These are phyloP conservation scores for Suillus decipiens DNA, from an alignment of 768 basidiomycete genomes.

Conservation along the genomic window DNA sequence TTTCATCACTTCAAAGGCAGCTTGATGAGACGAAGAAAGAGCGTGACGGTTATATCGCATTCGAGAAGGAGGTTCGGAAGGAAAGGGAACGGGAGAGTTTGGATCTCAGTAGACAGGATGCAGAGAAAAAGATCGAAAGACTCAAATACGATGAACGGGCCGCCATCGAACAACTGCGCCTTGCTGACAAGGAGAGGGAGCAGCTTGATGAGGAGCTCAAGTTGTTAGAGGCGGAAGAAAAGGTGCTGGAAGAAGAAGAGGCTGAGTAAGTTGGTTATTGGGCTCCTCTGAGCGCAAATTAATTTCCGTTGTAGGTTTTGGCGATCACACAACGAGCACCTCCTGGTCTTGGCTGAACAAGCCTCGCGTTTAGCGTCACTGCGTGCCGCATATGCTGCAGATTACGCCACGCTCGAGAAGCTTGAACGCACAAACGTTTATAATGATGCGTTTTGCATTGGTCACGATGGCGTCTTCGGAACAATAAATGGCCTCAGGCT, in stretches of 20 bases:
- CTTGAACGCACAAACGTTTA: constrained; percentile 93
- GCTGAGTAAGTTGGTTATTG: constrained; percentile 57
- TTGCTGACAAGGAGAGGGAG: constrained; percentile 74
- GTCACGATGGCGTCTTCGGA: constrained; percentile 92
- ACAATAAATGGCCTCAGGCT: constrained; percentile 97
- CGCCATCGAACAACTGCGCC: constrained; percentile 74
- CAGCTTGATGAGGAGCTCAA: constrained; percentile 74
- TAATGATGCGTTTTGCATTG: constrained; percentile 94
- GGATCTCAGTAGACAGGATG: constrained; percentile 60
- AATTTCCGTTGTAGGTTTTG: constrained; percentile 62
- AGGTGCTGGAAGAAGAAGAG: constrained; percentile 78
- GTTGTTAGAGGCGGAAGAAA: constrained; percentile 75
- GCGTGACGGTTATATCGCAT: constrained; percentile 90
- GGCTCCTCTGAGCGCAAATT: not conserved
- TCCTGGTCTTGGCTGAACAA: constrained; percentile 65
- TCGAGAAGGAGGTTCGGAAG: constrained; percentile 84
- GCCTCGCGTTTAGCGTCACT: constrained; percentile 68
- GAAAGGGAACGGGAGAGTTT: constrained; percentile 75
- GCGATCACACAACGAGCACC: constrained; percentile 74
- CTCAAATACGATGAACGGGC: constrained; percentile 66
- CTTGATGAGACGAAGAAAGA: constrained; percentile 91
- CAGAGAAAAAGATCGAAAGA: constrained; percentile 71
- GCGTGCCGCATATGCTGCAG: constrained; percentile 76
- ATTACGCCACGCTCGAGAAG: constrained; percentile 76
- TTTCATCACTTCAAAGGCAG: constrained; percentile 72